Conservation (phyloP, 2,329 filamentous ascomycete genomes). For the Stemphylium beticola region DNA sequence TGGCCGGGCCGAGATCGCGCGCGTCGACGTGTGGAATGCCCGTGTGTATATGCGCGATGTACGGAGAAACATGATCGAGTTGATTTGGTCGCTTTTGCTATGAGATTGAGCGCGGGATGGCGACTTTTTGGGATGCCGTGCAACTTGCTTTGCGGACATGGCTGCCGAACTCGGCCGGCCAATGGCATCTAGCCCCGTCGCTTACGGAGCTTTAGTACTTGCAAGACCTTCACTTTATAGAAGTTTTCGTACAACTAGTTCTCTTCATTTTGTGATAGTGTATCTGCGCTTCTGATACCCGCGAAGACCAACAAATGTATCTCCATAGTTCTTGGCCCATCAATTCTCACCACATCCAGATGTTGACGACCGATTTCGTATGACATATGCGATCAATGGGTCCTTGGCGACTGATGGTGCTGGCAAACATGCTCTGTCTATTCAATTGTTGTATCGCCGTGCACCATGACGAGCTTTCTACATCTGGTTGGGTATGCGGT, state of each 20-base stretch:
- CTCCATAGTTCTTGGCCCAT: no score
- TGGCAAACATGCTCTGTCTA: no score
- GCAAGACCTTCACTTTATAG: background rate
- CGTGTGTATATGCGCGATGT: constrained; percentile 23
- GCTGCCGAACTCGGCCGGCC: constrained; percentile 30
- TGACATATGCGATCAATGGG: no score
- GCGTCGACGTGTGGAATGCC: constrained; percentile 23
- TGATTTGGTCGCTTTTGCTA: constrained; percentile 2
- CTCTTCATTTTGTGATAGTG: background rate
- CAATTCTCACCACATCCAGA: no score
- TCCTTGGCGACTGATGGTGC: no score
- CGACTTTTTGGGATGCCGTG: constrained; percentile 14
- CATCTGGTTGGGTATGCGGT: no score
- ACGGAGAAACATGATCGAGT: constrained; percentile 27
- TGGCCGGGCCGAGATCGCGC: constrained; percentile 28
- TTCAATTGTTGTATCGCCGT: no score
- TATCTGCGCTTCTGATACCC: no score
- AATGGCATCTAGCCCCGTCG: constrained; percentile 21
- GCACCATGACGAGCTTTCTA: no score
- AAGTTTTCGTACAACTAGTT: background rate
- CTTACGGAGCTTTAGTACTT: constrained; percentile 13
- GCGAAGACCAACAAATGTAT: no score
- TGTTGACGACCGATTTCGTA: no score
- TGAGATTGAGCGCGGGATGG: constrained; percentile 17
- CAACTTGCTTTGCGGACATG: constrained; percentile 15